Percentiles rank a stretch among this genome's conserved stretches.
These are phyloP conservation scores for Lathyrus sativus DNA, from an alignment of 306 rosid species.

Conservation along the genomic window DNA sequence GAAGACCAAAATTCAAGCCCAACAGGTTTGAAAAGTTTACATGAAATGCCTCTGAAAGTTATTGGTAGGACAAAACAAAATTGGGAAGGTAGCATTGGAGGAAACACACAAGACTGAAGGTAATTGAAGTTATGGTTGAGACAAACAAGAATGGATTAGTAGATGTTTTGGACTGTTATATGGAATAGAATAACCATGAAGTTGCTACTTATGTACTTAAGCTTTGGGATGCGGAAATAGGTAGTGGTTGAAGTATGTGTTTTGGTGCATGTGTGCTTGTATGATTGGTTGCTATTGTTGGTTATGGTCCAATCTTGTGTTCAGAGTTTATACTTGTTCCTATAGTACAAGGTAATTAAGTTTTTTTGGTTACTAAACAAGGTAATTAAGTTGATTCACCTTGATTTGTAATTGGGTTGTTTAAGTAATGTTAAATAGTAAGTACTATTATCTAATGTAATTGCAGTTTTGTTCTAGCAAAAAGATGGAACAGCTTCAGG, in stretches of 20 bases:
- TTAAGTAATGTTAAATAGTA: conserved; percentile 21
- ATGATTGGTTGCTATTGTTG: conserved; percentile 36
- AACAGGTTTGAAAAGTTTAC: conserved; percentile 23
- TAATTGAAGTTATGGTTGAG: conserved; percentile 13
- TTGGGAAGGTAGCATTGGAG: conserved; percentile 29
- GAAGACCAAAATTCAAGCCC: conserved; percentile 35
- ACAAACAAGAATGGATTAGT: conserved; percentile 9
- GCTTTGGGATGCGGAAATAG: conserved; percentile 19
- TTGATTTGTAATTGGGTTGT: conserved; percentile 31
- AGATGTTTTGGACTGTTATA: conserved; percentile 4
- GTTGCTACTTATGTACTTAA: conserved; percentile 29
- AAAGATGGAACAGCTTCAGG: neutral
- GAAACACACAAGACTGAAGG: conserved; percentile 22
- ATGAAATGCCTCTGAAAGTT: conserved; percentile 13
- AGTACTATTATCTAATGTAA: neutral
- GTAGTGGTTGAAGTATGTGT: conserved; percentile 9
- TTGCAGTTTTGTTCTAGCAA: neutral
- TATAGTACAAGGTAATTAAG: conserved; percentile 7
- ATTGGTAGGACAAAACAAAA: conserved; percentile 29
- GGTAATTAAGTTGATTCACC: conserved; percentile 28
- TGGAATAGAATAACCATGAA: conserved; percentile 2
- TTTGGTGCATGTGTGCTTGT: conserved; percentile 39
- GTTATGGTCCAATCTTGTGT: conserved; percentile 7
- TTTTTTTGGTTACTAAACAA: neutral
- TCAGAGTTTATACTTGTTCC: conserved; percentile 23